Evolutionary conservation across 2,329 filamentous ascomycete genomes (phyloP), one percentile per base, ranked within the genome.

Genomic region (Xylariaceae sp.): DNA sequence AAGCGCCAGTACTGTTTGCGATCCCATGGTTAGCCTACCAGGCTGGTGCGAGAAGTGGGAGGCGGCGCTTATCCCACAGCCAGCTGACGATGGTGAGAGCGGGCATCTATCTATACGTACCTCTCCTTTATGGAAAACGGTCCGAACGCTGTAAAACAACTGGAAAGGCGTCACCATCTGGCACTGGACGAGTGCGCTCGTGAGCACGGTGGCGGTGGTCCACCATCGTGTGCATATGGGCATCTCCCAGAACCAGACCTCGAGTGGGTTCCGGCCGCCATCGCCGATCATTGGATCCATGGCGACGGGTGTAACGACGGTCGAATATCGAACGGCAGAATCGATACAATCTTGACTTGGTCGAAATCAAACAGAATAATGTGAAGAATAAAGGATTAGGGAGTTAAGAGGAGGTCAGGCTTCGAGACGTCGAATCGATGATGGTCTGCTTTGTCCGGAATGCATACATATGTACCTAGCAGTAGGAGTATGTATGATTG

Each of bases 241-340:
- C 89, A 97, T 97, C 75, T 99, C 94, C 82, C 91, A 97, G 76
- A 97, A 97, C 94, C 94, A 99, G 67, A 93, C 88, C 76, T 97
- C 94, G 6, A 99, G 82, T 48, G 93, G 94, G 70, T 96, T 79
- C 56, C 82, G 79, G 60, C 81, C 84, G 66, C 81, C 83, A 59
- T 83, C 82, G 61, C 77, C 75, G 72, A 85, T 80, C 69, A 83
- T 79, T 68, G 82, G 81, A 66, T 85, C 82, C 82, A 85, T 85
- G 62, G 39, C 64, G 57, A 53, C 18, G 53, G 18, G 45, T 50
- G 45, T 56, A 45, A 13, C 48, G 13, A 18, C 17, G 13, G 18
- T 44, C 34, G n/a, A 11, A 8, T 44, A 49, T 49, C 9, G 7
- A 9, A 35, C 3, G n/a, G 9, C 6, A 35, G 10, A 51, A 30